These are phyloP conservation scores for Tubosaeta sp. DNA, from an alignment of 768 basidiomycete genomes.

Conservation along the genomic window DNA sequence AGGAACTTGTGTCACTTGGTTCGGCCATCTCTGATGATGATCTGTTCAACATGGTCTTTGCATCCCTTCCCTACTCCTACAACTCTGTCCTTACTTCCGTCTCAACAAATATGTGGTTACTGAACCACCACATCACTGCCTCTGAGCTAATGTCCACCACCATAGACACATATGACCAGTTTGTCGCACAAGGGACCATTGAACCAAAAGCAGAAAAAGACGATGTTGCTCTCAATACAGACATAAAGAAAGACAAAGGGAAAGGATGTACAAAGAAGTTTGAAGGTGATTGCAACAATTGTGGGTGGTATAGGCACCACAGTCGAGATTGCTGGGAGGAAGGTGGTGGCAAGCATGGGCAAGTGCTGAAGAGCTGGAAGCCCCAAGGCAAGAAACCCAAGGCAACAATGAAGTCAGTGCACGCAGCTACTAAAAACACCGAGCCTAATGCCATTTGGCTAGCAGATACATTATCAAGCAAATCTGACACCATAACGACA, in stretches of 20 bases:
- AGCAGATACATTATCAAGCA: no score
- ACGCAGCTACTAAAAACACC: no score
- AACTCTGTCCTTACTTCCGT: slow-evolving; percentile 26
- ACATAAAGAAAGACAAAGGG: background rate
- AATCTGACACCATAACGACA: no score
- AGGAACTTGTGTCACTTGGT: background rate
- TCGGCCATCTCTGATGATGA: background rate
- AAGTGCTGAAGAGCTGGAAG: slow-evolving; percentile 3
- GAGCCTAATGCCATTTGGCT: no score
- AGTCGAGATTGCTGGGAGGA: slow-evolving; percentile 9
- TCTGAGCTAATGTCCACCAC: background rate
- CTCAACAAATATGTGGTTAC: background rate
- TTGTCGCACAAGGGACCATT: background rate
- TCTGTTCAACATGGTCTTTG: background rate
- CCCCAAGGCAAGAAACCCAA: background rate
- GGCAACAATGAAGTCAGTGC: no score
- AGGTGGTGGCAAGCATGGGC: background rate
- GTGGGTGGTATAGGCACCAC: slow-evolving; percentile 2
- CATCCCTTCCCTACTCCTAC: slow-evolving; percentile 33
- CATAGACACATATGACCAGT: background rate
- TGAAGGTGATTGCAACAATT: background rate
- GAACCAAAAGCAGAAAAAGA: background rate
- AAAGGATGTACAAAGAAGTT: background rate
- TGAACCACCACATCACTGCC: background rate
- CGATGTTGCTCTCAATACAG: background rate